A percentile compares a stretch with the other conserved stretches of the same genome.
These are phyloP conservation scores for Passiflora organensis DNA, from an alignment of 345 rosid species.

Conservation along the genomic window DNA sequence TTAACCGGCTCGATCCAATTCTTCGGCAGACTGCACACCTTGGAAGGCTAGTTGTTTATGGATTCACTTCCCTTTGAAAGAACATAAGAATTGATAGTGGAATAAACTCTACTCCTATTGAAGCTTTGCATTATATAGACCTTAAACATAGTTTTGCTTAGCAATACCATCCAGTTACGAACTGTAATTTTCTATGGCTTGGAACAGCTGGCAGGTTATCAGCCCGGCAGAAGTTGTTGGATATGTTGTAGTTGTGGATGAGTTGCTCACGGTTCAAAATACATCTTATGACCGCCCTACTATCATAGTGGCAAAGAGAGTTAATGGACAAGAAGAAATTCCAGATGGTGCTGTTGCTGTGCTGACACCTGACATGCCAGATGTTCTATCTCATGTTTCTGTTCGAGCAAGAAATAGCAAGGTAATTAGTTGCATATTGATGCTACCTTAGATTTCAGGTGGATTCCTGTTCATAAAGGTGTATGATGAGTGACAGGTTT, in stretches of 20 bases:
- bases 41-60: constrained; percentile 62
- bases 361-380: constrained; percentile 98
- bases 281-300: constrained; percentile 73
- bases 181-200: constrained; percentile 23
- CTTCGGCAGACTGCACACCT: constrained; percentile 88
- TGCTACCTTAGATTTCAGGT: constrained; percentile 11
- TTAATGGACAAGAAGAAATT: constrained; percentile 98
- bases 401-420: constrained; percentile 98
- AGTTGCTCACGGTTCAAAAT: constrained; percentile 81
- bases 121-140: constrained; percentile 1
- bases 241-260: constrained; percentile 73
- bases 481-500: constrained; percentile 53
- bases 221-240: constrained; percentile 92
- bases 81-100: not conserved
- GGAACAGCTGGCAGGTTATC: constrained; percentile 96
- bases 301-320: constrained; percentile 81
- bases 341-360: constrained; percentile 97
- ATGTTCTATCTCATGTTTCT: constrained; percentile 97
- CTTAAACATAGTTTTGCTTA: constrained; percentile 4
- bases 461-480: constrained; percentile 14
- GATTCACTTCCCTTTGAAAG: not conserved
- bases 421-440: constrained; percentile 38
- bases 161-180: constrained; percentile 5
- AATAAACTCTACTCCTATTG: not conserved
- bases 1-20: constrained; percentile 93